Evolutionary conservation across 345 rosid species (phyloP), one percentile per base, ranked within the genome.

Genomic region (Laguncularia racemosa): DNA sequence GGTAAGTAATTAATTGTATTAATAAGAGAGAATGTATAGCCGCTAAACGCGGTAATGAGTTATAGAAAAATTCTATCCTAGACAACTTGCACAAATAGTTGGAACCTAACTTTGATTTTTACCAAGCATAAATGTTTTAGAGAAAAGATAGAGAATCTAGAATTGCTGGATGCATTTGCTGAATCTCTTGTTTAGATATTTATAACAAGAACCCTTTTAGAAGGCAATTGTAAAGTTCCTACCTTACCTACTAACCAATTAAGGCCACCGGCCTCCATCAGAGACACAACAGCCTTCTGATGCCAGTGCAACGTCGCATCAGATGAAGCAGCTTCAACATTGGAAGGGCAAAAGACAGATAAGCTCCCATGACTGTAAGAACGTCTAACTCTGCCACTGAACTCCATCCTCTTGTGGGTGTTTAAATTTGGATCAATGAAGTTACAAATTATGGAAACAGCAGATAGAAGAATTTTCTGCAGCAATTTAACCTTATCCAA

Each of bases 171-270:
- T 33, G 40, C 11, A 9, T 33, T 33, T 33, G 40, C 40, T 33
- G 10, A 6, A 33, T 33, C 40, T 33, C 40, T 51, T 51, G 26
- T 20, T 20, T 51, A 12, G 13, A 28, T 20, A 18, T 51, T 6
- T 19, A 21, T 13, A 51, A 51, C 16, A 19, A 51, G 55, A 62
- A 46, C 33, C 50, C 53, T 21, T 48, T 59, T n/a, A 23, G 52
- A 55, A 57, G 49, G 63, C 70, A 66, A 69, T 63, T 56, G 64
- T 44, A 58, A 81, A 72, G 56, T 63, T 80, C 86, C 77, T 82
- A 81, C 84, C 88, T 85, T 85, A 85, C 92, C 92, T 85, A 85
- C 92, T 76, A 85, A 82, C 92, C 92, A 85, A 66, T 82, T 82
- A 71, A 85, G 84, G 57, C 86, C 92, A 63, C 92, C 92, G 21